A percentile compares a stretch with the other conserved stretches of the same genome.
phyloP scores from a whole-genome alignment of 345 rosid species.

The Arabis hirsuta region DNA sequence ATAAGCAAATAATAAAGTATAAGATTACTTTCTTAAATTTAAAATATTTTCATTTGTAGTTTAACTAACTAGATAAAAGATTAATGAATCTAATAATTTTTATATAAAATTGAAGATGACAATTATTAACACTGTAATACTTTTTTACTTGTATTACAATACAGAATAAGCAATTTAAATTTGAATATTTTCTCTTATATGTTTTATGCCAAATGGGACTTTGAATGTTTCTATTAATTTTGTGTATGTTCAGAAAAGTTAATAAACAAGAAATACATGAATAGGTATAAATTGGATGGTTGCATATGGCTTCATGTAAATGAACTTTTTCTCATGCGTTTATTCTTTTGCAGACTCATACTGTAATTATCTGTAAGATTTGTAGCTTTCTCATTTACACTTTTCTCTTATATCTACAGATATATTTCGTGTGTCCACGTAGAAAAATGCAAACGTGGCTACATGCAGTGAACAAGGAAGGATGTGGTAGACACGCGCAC shows the following conservation, averaged over 20 bases:
- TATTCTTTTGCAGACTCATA: conserved; percentile 34
- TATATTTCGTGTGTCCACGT: conserved; percentile 29
- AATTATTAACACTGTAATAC: too few relatives aligned
- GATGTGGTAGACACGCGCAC: conserved; percentile 40
- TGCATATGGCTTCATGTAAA: conserved; percentile 38
- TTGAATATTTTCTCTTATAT: conserved; percentile 1
- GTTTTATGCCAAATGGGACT: conserved; percentile 13
- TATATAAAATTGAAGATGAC: too few relatives aligned
- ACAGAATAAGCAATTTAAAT: neutral
- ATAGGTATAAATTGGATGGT: conserved; percentile 25
- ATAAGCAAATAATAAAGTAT: too few relatives aligned
- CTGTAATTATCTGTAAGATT: conserved; percentile 1
- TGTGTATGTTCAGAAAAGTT: conserved; percentile 9
- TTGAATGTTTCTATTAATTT: conserved; percentile 29
- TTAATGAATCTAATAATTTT: too few relatives aligned
- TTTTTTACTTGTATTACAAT: too few relatives aligned
- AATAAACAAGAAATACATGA: conserved; percentile 23
- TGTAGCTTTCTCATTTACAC: conserved; percentile 23
- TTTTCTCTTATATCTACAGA: conserved; percentile 4
- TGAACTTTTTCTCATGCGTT: conserved; percentile 27
- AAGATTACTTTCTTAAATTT: too few relatives aligned
- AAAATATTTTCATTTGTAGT: too few relatives aligned
- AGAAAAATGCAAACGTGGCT: conserved; percentile 25
- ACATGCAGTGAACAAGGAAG: conserved; percentile 21
- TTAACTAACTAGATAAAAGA: too few relatives aligned